Percentiles rank a stretch among this genome's conserved stretches.
phyloP scores from a whole-genome alignment of 768 basidiomycete species.

The Astraeus odoratus region DNA sequence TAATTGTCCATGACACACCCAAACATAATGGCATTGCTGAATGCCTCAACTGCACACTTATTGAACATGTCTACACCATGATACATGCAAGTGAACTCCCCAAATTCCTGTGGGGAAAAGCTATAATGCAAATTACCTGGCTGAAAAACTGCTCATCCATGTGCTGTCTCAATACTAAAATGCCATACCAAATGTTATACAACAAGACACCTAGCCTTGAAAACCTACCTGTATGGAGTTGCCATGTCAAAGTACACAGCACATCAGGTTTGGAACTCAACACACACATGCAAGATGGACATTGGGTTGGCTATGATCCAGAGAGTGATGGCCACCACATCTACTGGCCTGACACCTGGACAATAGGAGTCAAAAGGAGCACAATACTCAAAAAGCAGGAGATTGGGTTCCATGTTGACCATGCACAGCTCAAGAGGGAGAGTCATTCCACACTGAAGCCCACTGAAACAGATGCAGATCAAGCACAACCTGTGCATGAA shows the following conservation, averaged over 20 bases:
- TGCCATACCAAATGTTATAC: constrained; percentile 1
- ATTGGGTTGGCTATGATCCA: background rate
- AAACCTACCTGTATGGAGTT: background rate
- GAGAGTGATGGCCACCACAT: background rate
- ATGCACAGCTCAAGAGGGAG: too few species aligned
- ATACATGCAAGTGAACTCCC: constrained; percentile 14
- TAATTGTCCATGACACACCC: constrained; percentile 13
- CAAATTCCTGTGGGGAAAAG: constrained; percentile 17
- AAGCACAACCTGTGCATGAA: background rate
- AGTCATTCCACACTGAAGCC: too few species aligned
- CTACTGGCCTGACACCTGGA: background rate
- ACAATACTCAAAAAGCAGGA: constrained; percentile 1
- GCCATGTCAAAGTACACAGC: background rate
- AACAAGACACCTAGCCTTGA: background rate
- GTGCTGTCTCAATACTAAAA: background rate
- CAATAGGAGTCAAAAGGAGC: constrained; percentile 5
- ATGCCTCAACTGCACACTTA: constrained; percentile 19
- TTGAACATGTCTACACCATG: constrained; percentile 17
- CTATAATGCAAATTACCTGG: background rate
- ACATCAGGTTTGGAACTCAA: background rate
- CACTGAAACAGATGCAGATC: too few species aligned
- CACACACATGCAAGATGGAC: background rate
- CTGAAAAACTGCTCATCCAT: background rate
- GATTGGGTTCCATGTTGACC: too few species aligned
- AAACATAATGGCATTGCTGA: constrained; percentile 26